These are phyloP conservation scores for Hypocrella siamensis DNA, from an alignment of 2,329 filamentous ascomycete genomes.

Conservation along the genomic window DNA sequence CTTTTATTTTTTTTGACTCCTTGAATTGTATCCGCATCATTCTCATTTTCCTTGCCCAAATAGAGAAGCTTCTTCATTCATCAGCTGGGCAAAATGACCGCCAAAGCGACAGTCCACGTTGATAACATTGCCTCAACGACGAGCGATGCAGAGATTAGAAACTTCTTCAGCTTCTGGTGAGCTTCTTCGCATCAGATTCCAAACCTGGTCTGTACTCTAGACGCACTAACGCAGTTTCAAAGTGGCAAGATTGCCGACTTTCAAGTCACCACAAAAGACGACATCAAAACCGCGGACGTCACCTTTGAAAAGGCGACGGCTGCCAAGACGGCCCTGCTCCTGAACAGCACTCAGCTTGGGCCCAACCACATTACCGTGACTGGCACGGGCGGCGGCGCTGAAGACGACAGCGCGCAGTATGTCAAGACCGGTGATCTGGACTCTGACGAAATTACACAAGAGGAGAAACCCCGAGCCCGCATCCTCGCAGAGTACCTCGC, in stretches of 20 bases:
- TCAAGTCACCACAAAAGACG: constrained; percentile 53
- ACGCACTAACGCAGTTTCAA: too few species aligned
- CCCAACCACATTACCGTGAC: constrained; percentile 67
- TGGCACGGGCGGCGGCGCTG: constrained; percentile 47
- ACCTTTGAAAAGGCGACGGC: constrained; percentile 95
- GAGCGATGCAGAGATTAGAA: constrained; percentile 76
- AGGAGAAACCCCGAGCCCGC: constrained; percentile 89
- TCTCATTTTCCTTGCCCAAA: not conserved
- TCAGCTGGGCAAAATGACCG: constrained; percentile 5
- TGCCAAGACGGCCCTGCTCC: constrained; percentile 87
- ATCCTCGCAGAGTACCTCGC: constrained; percentile 95
- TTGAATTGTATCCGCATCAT: too few species aligned
- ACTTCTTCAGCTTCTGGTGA: constrained; percentile 96
- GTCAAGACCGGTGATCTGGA: constrained; percentile 40
- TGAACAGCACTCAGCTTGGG: constrained; percentile 93
- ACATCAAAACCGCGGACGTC: constrained; percentile 73
- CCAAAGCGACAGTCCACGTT: constrained; percentile 47
- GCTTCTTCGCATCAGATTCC: constrained; percentile 9
- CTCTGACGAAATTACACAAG: constrained; percentile 65
- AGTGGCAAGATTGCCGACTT: constrained; percentile 86
- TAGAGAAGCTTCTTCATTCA: too few species aligned
- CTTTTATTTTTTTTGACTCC: not conserved
- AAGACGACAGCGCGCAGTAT: constrained; percentile 42
- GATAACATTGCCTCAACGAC: constrained; percentile 76
- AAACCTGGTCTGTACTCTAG: too few species aligned